Evolutionary conservation across 2,329 filamentous ascomycete genomes (phyloP).

Genomic region (Bertia moriformis): DNA sequence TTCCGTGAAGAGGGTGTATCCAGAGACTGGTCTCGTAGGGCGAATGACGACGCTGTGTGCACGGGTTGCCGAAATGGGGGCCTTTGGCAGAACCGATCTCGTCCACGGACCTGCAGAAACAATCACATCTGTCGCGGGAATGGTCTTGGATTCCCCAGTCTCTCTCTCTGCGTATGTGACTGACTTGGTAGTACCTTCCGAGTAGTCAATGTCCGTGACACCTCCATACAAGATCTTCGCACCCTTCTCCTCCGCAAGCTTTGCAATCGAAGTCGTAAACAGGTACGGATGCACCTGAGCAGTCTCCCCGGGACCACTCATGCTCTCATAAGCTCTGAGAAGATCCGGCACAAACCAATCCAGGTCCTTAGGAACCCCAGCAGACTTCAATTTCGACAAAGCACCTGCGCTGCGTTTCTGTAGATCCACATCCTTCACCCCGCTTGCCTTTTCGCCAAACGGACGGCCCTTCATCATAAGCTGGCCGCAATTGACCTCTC

Average conservation of each 20-base stretch:
- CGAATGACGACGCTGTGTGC: slow-evolving; percentile 49
- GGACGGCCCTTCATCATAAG: slow-evolving; percentile 12
- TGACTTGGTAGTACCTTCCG: slow-evolving; percentile 34
- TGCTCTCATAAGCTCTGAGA: background rate
- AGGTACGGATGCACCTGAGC: slow-evolving; percentile 87
- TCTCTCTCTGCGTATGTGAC: slow-evolving; percentile 47
- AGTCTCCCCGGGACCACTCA: slow-evolving; percentile 36
- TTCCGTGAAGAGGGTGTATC: slow-evolving; percentile 18
- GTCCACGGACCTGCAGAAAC: slow-evolving; percentile 32
- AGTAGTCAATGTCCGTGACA: slow-evolving; percentile 52
- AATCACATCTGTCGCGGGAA: slow-evolving; percentile 31
- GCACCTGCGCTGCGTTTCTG: background rate
- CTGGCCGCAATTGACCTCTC: slow-evolving; percentile 61
- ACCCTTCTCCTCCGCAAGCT: slow-evolving; percentile 57
- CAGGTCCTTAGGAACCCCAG: background rate
- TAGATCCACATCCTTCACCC: background rate
- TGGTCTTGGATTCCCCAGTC: slow-evolving; percentile 26
- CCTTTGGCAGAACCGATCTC: slow-evolving; percentile 28
- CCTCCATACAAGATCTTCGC: slow-evolving; percentile 53
- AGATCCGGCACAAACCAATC: slow-evolving; percentile 1
- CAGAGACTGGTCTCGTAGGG: slow-evolving; percentile 32
- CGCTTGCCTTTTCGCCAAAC: background rate
- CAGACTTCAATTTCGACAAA: background rate
- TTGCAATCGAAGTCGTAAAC: slow-evolving; percentile 75
- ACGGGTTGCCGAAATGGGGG: slow-evolving; percentile 43